Evolutionary conservation across 805 yeast genomes (phyloP).

Genomic region (Spathaspora gorwiae): DNA sequence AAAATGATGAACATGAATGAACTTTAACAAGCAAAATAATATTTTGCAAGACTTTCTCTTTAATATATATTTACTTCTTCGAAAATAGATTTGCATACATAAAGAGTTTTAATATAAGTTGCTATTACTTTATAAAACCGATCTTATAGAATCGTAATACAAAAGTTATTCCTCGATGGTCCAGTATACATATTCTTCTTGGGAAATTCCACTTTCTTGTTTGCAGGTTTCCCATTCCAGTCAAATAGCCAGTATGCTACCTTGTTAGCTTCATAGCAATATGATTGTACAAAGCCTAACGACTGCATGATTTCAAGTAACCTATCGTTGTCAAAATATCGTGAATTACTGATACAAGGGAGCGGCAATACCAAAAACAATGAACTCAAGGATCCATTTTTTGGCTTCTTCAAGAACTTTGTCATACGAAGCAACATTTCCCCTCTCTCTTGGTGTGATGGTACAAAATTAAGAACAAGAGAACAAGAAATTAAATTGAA

Average conservation of each 20-base stretch:
- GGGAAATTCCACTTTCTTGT: conserved; percentile 12
- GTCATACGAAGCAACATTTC: conserved; percentile 65
- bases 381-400: conserved; percentile 21
- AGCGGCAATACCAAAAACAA: conserved; percentile 82
- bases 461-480: conserved; percentile 83
- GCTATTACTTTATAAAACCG: neutral
- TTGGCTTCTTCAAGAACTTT: conserved; percentile 46
- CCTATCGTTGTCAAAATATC: conserved; percentile 56
- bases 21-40: neutral
- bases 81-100: neutral
- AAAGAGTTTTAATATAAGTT: neutral
- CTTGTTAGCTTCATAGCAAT: conserved; percentile 60
- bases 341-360: conserved; percentile 79
- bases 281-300: conserved; percentile 54
- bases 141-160: conserved; percentile 22
- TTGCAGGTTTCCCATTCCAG: conserved; percentile 33
- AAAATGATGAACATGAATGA: neutral
- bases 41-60: neutral
- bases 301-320: conserved; percentile 44
- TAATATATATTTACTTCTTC: neutral
- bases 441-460: conserved; percentile 67
- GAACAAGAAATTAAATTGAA: conserved; percentile 78
- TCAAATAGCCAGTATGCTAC: conserved; percentile 68
- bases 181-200: conserved; percentile 58
- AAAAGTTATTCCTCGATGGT: conserved; percentile 63